Evolutionary conservation across 352 stramenopile species (phyloP).

Genomic region (Thalassiosira ordinaria): DNA sequence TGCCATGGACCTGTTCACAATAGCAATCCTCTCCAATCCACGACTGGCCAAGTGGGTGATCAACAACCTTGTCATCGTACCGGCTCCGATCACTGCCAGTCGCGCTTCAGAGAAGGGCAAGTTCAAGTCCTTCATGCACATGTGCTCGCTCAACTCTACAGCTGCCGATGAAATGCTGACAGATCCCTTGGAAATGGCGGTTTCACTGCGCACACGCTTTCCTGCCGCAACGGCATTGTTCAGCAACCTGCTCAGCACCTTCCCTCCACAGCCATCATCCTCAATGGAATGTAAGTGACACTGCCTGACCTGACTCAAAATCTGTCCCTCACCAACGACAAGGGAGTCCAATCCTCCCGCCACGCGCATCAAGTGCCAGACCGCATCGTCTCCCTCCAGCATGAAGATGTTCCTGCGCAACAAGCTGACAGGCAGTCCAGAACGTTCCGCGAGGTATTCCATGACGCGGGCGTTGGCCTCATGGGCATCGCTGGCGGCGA

Average conservation of each 20-base stretch:
- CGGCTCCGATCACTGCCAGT: constrained; percentile 88
- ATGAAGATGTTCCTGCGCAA: constrained; percentile 89
- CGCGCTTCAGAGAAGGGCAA: constrained; percentile 85
- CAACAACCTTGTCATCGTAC: constrained; percentile 90
- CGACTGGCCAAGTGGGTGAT: constrained; percentile 88
- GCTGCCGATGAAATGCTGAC: constrained; percentile 89
- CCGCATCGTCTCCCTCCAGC: constrained; percentile 87
- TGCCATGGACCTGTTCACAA: constrained; percentile 88
- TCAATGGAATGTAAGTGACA: constrained; percentile 90
- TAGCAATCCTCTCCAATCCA: constrained; percentile 88
- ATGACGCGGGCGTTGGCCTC: constrained; percentile 86
- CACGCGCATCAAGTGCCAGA: constrained; percentile 90
- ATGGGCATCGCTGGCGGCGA: constrained; percentile 84
- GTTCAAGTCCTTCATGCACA: constrained; percentile 84
- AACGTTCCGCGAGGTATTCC: constrained; percentile 84
- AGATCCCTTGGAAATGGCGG: constrained; percentile 88
- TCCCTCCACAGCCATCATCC: constrained; percentile 88
- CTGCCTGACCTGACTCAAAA: constrained; percentile 88
- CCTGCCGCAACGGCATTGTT: constrained; percentile 89
- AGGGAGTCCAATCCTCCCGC: constrained; percentile 88
- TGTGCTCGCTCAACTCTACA: constrained; percentile 87
- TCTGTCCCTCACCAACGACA: constrained; percentile 90
- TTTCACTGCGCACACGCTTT: constrained; percentile 89
- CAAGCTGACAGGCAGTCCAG: constrained; percentile 78
- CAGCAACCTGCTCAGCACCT: constrained; percentile 87